A percentile compares a stretch with the other conserved stretches of the same genome.
These are phyloP conservation scores for Entelexis paramagnoliae DNA, from an alignment of 1,139 yeast species.

Conservation along the genomic window DNA sequence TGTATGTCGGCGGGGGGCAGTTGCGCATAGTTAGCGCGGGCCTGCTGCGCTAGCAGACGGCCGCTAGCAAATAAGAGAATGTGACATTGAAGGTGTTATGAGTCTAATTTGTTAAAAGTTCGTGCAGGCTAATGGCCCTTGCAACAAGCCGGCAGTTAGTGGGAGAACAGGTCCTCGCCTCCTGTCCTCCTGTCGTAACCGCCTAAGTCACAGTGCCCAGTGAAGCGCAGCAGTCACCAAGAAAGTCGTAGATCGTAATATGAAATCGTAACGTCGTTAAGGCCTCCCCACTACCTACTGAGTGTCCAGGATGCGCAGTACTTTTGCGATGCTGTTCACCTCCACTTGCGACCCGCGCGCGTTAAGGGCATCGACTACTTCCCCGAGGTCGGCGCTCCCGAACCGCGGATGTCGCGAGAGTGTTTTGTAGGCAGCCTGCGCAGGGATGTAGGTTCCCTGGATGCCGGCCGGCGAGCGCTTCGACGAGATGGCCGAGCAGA, in stretches of 20 bases:
- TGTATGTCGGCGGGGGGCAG: too few relatives aligned
- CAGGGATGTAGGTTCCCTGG: slow-evolving; percentile 57
- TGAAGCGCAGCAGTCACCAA: too few relatives aligned
- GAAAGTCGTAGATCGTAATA: background rate
- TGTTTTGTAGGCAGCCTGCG: slow-evolving; percentile 81
- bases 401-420: slow-evolving; percentile 71
- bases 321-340: slow-evolving; percentile 76
- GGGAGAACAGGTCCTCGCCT: too few relatives aligned
- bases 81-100: too few relatives aligned
- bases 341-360: slow-evolving; percentile 85
- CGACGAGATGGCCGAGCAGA: slow-evolving; percentile 75
- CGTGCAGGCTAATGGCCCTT: too few relatives aligned
- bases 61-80: too few relatives aligned
- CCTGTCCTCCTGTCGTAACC: too few relatives aligned
- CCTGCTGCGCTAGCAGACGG: too few relatives aligned
- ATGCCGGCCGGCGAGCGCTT: slow-evolving; percentile 23
- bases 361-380: slow-evolving; percentile 62
- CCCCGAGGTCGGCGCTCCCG: slow-evolving; percentile 58
- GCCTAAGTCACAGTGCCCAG: too few relatives aligned
- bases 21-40: too few relatives aligned
- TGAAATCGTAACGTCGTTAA: slow-evolving; percentile 1
- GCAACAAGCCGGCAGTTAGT: too few relatives aligned
- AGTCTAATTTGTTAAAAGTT: too few relatives aligned
- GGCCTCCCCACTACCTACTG: background rate
- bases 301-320: slow-evolving; percentile 59